A percentile compares a stretch with the other conserved stretches of the same genome.
These are phyloP conservation scores for Pleodorina starrii DNA, from an alignment of 139 green algal genomes.

Conservation along the genomic window DNA sequence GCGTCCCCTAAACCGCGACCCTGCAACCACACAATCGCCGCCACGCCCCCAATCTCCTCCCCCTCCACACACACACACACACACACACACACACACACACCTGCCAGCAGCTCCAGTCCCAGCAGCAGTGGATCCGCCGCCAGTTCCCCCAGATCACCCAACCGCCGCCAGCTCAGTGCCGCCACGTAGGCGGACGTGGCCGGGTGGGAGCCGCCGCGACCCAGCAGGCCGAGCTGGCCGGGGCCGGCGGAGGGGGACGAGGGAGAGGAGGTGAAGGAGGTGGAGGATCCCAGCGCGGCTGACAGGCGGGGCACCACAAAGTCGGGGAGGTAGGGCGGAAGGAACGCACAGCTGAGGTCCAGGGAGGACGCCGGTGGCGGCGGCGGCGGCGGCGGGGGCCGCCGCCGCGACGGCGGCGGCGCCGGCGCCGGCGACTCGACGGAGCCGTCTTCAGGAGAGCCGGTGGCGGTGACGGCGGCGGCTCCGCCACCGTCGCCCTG, in stretches of 20 bases:
- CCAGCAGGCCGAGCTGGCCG: background rate
- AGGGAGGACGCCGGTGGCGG: background rate
- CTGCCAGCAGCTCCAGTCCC: conserved; percentile 51
- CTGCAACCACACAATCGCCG: too few relatives aligned
- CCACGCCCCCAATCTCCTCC: too few relatives aligned
- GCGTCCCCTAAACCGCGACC: too few relatives aligned
- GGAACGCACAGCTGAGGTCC: background rate
- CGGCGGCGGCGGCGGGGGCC: background rate
- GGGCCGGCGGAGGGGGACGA: too few relatives aligned
- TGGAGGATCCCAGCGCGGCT: too few relatives aligned
- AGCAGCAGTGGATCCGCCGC: conserved; percentile 52
- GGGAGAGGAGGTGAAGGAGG: too few relatives aligned
- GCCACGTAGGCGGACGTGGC: background rate
- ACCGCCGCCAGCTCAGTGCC: conserved; percentile 2
- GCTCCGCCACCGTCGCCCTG: too few relatives aligned
- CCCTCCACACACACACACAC: too few relatives aligned
- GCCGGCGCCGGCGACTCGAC: too few relatives aligned
- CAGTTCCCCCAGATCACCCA: conserved; percentile 10
- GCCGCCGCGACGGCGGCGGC: background rate
- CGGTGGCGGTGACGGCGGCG: background rate
- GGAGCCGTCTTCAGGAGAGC: too few relatives aligned
- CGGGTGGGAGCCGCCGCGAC: background rate
- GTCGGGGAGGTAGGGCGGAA: conserved; percentile 7
- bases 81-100: too few relatives aligned
- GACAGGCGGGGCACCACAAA: background rate